Evolutionary conservation across 148 eudicot species (phyloP), one percentile per base, ranked within the genome.

Genomic region (Rhododendron molle): DNA sequence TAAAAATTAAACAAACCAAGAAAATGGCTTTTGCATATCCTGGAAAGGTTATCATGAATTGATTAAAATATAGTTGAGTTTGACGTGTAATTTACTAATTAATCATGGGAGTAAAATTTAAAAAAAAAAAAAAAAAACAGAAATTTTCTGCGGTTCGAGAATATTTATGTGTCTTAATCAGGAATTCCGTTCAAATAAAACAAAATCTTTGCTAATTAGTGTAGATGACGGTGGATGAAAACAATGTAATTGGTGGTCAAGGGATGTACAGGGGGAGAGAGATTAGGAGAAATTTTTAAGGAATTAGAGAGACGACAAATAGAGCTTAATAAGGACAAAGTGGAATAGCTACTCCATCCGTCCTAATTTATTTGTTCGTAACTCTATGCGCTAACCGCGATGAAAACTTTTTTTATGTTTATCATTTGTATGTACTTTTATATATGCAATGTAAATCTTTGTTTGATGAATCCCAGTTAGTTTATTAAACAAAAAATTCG

Each of bases 11-110:
- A 14, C 40, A 79, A 43, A 30, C 28, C 46, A 50, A 21, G 8
- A 49, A 52, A 74, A 40, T 50, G 8, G 21, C 47, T 46, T 34
- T 28, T 44, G 15, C 40, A 1, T 76, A 84, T 56, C 23, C n/a
- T 65, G 50, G 36, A 46, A 85, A 26, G 82, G 32, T 69, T 44
- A 81, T 40, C 83, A 69, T 85, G 79, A 54, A 67, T 43, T 49
- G 56, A 47, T 79, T 47, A 80, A 80, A 60, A 52, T 76, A 16
- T 65, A 5, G 54, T 56, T 60, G 83, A 78, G 20, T 38, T 81
- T 81, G 44, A 58, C 65, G 30, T 81, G 30, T 38, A 34, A 34
- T 34, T 81, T 38, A 7, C 72, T 82, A 82, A 60, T 78, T 82
- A 60, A 16, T 58, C 47, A 52, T 26, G 65, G 69, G 11, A 5